Evolutionary conservation across 2,329 filamentous ascomycete species (phyloP).

Genomic region (Biscogniauxia mediterranea): DNA sequence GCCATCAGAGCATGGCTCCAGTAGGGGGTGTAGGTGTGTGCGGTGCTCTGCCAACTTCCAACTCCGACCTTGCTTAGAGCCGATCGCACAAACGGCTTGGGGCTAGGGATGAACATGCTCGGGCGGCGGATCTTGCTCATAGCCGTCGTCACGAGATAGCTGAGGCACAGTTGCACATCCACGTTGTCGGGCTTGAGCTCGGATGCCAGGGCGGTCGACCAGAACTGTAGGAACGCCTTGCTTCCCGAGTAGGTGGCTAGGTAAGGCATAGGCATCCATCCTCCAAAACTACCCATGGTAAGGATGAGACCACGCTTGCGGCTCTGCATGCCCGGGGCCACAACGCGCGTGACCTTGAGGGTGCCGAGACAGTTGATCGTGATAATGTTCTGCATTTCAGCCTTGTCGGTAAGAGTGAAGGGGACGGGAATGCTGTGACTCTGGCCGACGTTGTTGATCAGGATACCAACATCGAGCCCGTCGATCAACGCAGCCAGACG

Average conservation of each 20-base stretch:
- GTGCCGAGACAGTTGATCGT: conserved; percentile 94
- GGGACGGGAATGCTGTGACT: conserved; percentile 91
- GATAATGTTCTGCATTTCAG: conserved; percentile 86
- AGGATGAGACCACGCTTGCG: conserved; percentile 86
- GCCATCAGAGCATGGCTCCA: conserved; percentile 91
- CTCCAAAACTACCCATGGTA: conserved; percentile 96
- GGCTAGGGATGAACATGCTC: conserved; percentile 74
- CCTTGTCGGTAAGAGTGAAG: conserved; percentile 74
- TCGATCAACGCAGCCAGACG: conserved; percentile 66
- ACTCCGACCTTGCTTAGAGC: conserved; percentile 79
- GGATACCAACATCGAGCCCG: conserved; percentile 76
- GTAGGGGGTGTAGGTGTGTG: conserved; percentile 85
- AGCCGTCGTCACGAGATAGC: conserved; percentile 89
- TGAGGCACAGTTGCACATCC: conserved; percentile 86
- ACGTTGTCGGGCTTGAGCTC: conserved; percentile 81
- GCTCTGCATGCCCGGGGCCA: conserved; percentile 80
- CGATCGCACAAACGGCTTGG: conserved; percentile 77
- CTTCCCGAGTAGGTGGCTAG: conserved; percentile 95
- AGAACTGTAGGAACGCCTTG: conserved; percentile 97
- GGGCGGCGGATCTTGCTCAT: conserved; percentile 94
- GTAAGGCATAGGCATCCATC: conserved; percentile 85
- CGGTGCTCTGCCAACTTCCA: conserved; percentile 74
- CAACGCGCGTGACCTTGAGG: conserved; percentile 79
- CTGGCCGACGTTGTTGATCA: conserved; percentile 96
- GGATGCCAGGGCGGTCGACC: conserved; percentile 81